A percentile compares a stretch with the other conserved stretches of the same genome.
Conservation (phyloP, 2,329 filamentous ascomycete genomes). For the Cytospora piceicola region DNA sequence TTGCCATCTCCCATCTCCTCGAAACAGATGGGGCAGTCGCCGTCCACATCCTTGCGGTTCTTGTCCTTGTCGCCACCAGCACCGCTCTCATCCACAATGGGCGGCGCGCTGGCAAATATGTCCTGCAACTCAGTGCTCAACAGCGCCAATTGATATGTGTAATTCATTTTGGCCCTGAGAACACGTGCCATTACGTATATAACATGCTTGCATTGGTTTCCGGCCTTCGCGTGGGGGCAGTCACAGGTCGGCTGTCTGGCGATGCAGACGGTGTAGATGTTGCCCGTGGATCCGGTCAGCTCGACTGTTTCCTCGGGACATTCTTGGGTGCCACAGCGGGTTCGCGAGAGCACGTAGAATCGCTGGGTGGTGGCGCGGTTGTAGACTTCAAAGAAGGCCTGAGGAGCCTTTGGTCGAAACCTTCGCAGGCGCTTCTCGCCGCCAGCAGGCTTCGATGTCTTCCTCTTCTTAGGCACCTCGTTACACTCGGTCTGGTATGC, state of each 20-base stretch:
- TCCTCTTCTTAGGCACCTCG: slow-evolving; percentile 17
- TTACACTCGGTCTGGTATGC: neutral
- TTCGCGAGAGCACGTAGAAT: slow-evolving; percentile 52
- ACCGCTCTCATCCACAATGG: slow-evolving; percentile 45
- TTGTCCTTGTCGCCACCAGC: slow-evolving; percentile 36
- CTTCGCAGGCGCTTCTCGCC: slow-evolving; percentile 27
- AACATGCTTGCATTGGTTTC: slow-evolving; percentile 68
- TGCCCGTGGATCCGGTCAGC: slow-evolving; percentile 67
- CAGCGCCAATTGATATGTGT: slow-evolving; percentile 66
- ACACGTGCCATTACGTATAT: slow-evolving; percentile 64
- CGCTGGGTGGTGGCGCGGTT: slow-evolving; percentile 46
- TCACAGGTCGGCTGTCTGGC: slow-evolving; percentile 55
- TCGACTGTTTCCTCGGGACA: slow-evolving; percentile 58
- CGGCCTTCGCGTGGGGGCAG: slow-evolving; percentile 57
- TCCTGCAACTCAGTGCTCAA: slow-evolving; percentile 60
- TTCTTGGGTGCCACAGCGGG: slow-evolving; percentile 40
- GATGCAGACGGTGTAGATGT: slow-evolving; percentile 64
- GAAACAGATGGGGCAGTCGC: slow-evolving; percentile 63
- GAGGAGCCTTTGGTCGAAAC: slow-evolving; percentile 41
- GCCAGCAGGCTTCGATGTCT: neutral
- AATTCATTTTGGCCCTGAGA: slow-evolving; percentile 57
- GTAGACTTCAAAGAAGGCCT: slow-evolving; percentile 44
- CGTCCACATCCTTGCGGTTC: slow-evolving; percentile 54
- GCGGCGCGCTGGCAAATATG: slow-evolving; percentile 60
- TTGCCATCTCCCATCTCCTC: slow-evolving; percentile 45